Evolutionary conservation across 305 asterid species (phyloP).

Genomic region (Andrographis paniculata): DNA sequence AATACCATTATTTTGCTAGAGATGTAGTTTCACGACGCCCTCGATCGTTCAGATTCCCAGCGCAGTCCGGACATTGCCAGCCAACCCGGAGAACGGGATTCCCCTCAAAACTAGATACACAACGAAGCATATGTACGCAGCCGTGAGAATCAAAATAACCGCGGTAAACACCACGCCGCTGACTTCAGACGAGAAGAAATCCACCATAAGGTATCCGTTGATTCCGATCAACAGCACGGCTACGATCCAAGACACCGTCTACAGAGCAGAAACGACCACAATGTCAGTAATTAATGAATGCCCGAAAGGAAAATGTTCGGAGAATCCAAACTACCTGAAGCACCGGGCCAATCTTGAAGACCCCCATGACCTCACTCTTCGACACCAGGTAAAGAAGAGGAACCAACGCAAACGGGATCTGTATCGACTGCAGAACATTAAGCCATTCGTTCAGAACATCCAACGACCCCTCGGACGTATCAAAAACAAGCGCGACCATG

Average conservation of each 20-base stretch:
- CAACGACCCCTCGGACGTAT: constrained; percentile 58
- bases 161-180: constrained; percentile 45
- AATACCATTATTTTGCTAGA: no score
- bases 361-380: constrained; percentile 78
- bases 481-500: constrained; percentile 65
- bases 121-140: constrained; percentile 53
- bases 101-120: constrained; percentile 58
- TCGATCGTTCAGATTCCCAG: constrained; percentile 18
- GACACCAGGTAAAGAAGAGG: constrained; percentile 86
- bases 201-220: constrained; percentile 77
- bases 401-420: constrained; percentile 86
- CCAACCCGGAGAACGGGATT: constrained; percentile 25
- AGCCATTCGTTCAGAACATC: constrained; percentile 87
- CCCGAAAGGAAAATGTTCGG: background rate
- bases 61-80: constrained; percentile 24
- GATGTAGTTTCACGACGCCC: no score
- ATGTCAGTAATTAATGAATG: background rate
- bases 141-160: constrained; percentile 30
- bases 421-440: constrained; percentile 78
- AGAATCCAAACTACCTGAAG: constrained; percentile 47
- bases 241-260: constrained; percentile 73
- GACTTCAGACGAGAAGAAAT: constrained; percentile 59
- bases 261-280: constrained; percentile 10
- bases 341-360: constrained; percentile 58
- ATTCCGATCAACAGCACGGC: constrained; percentile 70